Evolutionary conservation across 208 protist genomes (phyloP).

Genomic region (Blechomonas ayalai): DNA sequence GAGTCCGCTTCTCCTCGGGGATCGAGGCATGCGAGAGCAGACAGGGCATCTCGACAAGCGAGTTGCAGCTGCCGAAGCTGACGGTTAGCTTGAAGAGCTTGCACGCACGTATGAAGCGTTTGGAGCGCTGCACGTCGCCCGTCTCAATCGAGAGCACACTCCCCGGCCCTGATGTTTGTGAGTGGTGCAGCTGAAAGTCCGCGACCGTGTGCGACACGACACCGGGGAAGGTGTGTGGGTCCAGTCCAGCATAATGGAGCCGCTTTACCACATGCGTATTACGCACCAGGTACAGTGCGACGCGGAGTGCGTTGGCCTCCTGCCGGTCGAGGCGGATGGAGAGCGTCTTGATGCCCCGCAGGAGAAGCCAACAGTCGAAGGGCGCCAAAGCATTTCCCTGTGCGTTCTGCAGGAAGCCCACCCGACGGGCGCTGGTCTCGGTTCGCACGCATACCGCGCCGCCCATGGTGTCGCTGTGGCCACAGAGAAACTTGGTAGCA

Average conservation of each 20-base stretch:
- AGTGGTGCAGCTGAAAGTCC: constrained; percentile 69
- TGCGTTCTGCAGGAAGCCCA: constrained; percentile 91
- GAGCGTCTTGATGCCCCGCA: constrained; percentile 94
- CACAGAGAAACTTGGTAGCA: constrained; percentile 95
- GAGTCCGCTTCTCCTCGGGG: constrained; percentile 78
- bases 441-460: constrained; percentile 72
- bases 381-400: constrained; percentile 86
- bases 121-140: constrained; percentile 41
- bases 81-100: constrained; percentile 91
- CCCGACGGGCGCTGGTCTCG: constrained; percentile 43
- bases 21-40: constrained; percentile 95
- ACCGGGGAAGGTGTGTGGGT: constrained; percentile 52
- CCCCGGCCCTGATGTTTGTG: constrained; percentile 46
- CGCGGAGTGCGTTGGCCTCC: constrained; percentile 82
- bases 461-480: constrained; percentile 92
- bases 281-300: constrained; percentile 64
- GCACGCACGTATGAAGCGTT: constrained; percentile 72
- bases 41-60: constrained; percentile 87
- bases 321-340: constrained; percentile 90
- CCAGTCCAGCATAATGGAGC: constrained; percentile 90
- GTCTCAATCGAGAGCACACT: constrained; percentile 74
- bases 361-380: constrained; percentile 93
- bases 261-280: constrained; percentile 63
- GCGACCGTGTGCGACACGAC: constrained; percentile 55
- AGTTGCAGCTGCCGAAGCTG: constrained; percentile 92